Evolutionary conservation across 176 grass and related monocot genomes (phyloP).

Genomic region (Puccinellia tenuiflora): DNA sequence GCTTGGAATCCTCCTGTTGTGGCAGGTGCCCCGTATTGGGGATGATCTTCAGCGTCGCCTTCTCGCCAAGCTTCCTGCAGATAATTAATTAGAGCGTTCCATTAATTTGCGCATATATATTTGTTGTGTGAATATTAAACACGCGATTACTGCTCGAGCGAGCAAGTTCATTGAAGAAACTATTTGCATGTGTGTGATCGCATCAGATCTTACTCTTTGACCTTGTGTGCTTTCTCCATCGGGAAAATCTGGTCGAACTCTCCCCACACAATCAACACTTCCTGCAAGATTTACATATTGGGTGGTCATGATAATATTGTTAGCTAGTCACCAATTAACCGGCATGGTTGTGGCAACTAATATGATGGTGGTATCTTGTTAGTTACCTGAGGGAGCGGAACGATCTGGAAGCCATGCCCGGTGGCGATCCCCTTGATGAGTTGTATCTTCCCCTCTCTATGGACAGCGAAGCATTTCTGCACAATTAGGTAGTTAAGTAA

Average conservation of each 20-base stretch:
- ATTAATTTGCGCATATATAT: background rate
- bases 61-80: constrained; percentile 64
- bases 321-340: background rate
- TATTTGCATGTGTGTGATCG: background rate
- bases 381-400: constrained; percentile 67
- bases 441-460: constrained; percentile 58
- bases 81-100: background rate
- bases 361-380: background rate
- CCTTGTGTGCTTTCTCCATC: constrained; percentile 49
- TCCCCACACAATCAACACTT: constrained; percentile 81
- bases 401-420: constrained; percentile 50
- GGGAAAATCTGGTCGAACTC: constrained; percentile 82
- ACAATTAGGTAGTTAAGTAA: background rate
- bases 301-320: background rate
- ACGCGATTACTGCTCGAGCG: background rate
- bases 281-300: constrained; percentile 6
- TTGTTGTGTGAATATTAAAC: background rate
- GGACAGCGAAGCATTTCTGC: constrained; percentile 58
- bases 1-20: constrained; percentile 58
- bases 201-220: constrained; percentile 52
- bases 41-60: constrained; percentile 56
- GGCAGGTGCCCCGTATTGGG: constrained; percentile 63
- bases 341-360: background rate
- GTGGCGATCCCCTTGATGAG: constrained; percentile 61
- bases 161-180: background rate